Evolutionary conservation across 2,329 filamentous ascomycete species (phyloP).

Genomic region (Mollisia scopiformis): DNA sequence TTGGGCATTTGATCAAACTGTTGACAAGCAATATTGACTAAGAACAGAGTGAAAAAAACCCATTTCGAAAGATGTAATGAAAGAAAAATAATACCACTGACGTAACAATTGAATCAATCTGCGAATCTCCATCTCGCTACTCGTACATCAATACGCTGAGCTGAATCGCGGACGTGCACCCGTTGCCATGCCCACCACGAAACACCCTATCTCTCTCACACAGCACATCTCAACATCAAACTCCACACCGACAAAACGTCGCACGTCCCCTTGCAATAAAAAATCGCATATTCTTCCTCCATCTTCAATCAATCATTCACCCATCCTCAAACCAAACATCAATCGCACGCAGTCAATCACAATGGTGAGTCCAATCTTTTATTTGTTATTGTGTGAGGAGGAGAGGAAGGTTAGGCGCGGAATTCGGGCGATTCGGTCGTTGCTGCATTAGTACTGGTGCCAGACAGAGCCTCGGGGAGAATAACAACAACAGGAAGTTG

Average conservation of each 20-base stretch:
- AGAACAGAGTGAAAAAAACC: no score
- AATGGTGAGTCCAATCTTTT: neutral
- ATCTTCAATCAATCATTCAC: neutral
- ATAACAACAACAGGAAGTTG: neutral
- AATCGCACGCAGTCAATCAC: neutral
- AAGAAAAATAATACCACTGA: no score
- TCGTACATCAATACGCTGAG: no score
- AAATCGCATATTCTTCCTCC: neutral
- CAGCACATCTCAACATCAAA: neutral
- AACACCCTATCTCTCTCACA: neutral
- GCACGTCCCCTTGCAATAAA: neutral
- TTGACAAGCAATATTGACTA: no score
- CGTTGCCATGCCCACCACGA: slow-evolving; percentile 9
- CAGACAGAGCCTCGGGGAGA: neutral
- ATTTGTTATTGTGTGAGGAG: neutral
- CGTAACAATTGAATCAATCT: no score
- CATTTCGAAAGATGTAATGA: no score
- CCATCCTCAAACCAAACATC: neutral
- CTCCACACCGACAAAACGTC: neutral
- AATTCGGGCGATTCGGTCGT: neutral
- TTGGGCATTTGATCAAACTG: no score
- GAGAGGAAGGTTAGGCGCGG: neutral
- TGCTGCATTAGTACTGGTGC: neutral
- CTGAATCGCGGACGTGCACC: neutral
- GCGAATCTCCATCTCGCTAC: no score